A percentile compares a stretch with the other conserved stretches of the same genome.
Evolutionary conservation across 78 protist genomes (phyloP).

Genomic region (Polysphondylium violaceum): DNA sequence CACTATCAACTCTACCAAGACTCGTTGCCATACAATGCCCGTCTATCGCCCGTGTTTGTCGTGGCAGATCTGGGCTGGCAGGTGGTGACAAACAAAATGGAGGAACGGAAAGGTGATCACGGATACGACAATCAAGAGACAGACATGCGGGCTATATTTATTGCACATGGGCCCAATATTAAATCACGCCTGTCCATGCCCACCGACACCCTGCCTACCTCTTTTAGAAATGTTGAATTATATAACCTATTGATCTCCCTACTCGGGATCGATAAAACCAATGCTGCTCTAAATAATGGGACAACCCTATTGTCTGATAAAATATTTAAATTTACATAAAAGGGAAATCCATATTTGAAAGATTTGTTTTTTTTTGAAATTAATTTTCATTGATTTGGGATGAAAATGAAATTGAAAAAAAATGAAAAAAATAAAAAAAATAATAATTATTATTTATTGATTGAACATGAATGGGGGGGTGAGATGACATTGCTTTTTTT

Average conservation of each 20-base stretch:
- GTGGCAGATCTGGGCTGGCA: conserved; percentile 27
- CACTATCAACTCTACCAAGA: background rate
- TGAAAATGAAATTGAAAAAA: no score
- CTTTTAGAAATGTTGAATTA: background rate
- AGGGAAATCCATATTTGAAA: no score
- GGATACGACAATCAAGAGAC: background rate
- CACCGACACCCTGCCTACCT: no score
- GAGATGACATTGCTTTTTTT: no score
- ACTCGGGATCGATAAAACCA: background rate
- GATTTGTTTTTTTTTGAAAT: no score
- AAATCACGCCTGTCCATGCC: background rate
- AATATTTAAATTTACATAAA: no score
- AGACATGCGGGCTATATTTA: conserved; percentile 21
- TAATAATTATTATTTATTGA: no score
- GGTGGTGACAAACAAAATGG: background rate
- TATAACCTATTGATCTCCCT: conserved; percentile 3
- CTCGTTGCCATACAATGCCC: background rate
- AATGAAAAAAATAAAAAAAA: no score
- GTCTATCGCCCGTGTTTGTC: conserved; percentile 17
- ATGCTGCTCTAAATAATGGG: background rate
- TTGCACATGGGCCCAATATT: conserved; percentile 57
- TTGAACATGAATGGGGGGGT: no score
- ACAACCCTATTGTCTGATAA: background rate
- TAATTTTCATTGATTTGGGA: no score
- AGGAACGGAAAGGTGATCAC: background rate